Base-by-base conservation (phyloP, 2,329 filamentous ascomycete genomes). In the Aspergillus pseudoviridinutans region DNA sequence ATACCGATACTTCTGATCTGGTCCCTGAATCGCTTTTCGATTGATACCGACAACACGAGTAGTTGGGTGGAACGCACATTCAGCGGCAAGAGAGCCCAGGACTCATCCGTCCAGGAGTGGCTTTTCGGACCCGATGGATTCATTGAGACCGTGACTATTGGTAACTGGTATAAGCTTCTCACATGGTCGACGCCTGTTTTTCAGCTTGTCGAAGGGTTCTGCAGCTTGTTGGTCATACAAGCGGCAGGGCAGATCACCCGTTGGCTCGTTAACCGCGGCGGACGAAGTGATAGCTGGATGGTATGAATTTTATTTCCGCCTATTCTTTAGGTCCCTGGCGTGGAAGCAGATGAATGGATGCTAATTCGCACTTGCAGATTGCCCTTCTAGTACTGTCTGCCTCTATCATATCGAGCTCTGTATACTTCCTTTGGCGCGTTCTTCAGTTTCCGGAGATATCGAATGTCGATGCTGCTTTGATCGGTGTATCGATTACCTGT, bases 361-460 rank as follows among this genome's bases (percentile, higher is more conserved):
- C 60, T 67, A 62, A 71, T 56, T 32, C 17, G 49, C 56, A 46
- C 12, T 42, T 53, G 4, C 69, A 95, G 91, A 96, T 99, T 66
- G 84, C 89, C 52, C 84, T 97, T 46, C 84, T 99, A 49, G 87
- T 95, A 58, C 80, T 94, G 57, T 96, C 93, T 1, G 92, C 91
- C 44, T 94, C 91, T 59, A 87, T 96, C 66, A 95, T 97, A 67
- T 94, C 92, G 27, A 96, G 90, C 75, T 91, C 93, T 4, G 85
- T 96, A 63, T 97, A 97, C 78, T 97, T 97, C 76, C 85, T 99
- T 53, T 97, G 92, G 91, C 85, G 94, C 58, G 91, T 97, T 54
- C 90, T 92, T 17, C 90, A 89, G 62, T 97, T 99, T 76, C 93
- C 94, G 1, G 90, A 92, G 65, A 91, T 97, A 68, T 88, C 89